Evolutionary conservation across 805 yeast genomes (phyloP).

Genomic region (Wickerhamomyces chambardii): DNA sequence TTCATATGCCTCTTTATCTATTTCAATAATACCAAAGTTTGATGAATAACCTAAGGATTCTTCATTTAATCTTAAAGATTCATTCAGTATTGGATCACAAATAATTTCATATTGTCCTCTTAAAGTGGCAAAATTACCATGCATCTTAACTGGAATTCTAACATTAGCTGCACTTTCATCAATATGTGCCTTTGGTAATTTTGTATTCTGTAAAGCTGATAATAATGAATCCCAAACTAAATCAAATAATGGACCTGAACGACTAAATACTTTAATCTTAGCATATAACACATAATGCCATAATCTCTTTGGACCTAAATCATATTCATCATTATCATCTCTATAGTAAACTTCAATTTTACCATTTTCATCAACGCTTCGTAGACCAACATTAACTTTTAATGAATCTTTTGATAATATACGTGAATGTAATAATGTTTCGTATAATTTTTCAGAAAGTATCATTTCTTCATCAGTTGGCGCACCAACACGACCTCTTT

Average conservation of each 20-base stretch:
- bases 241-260: conserved; percentile 79
- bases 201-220: conserved; percentile 48
- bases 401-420: conserved; percentile 41
- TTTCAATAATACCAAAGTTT: conserved; percentile 51
- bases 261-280: conserved; percentile 65
- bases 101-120: conserved; percentile 42
- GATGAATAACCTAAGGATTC: conserved; percentile 31
- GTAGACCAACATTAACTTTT: conserved; percentile 44
- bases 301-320: conserved; percentile 29
- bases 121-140: conserved; percentile 37
- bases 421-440: conserved; percentile 48
- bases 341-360: conserved; percentile 35
- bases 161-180: conserved; percentile 52
- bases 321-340: conserved; percentile 27
- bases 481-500: conserved; percentile 68
- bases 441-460: conserved; percentile 55
- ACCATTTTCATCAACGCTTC: conserved; percentile 44
- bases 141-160: conserved; percentile 41
- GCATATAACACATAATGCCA: conserved; percentile 61
- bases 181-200: conserved; percentile 59
- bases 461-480: conserved; percentile 85
- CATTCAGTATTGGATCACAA: conserved; percentile 39
- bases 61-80: conserved; percentile 29
- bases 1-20: conserved; percentile 26
- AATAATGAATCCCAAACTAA: conserved; percentile 62